A percentile compares a stretch with the other conserved stretches of the same genome.
Conservation (phyloP, 108 stramenopile genomes). For the Skeletonema grethae region DNA sequence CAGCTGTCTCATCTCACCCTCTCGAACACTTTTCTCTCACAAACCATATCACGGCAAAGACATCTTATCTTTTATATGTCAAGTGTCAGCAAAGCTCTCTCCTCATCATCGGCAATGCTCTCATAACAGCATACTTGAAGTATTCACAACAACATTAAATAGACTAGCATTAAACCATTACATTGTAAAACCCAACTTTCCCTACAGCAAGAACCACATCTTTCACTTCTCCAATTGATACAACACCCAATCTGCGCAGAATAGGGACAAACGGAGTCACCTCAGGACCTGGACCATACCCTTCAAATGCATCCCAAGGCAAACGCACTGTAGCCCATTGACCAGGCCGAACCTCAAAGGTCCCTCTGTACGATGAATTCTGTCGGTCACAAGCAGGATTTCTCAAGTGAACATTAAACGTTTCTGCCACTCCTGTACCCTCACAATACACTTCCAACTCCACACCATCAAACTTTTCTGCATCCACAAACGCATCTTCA, state of each 20-base stretch:
- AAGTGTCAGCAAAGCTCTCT: background rate
- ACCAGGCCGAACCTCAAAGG: conserved; percentile 45
- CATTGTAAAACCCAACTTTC: conserved; percentile 60
- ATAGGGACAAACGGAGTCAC: conserved; percentile 49
- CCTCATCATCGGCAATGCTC: background rate
- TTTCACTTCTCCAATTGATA: conserved; percentile 72
- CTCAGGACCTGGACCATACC: conserved; percentile 63
- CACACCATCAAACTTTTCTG: conserved; percentile 65
- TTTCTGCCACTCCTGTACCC: conserved; percentile 44
- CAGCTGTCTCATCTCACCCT: no score
- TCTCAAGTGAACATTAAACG: conserved; percentile 76
- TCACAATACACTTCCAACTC: conserved; percentile 73
- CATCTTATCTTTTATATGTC: no score
- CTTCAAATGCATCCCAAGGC: conserved; percentile 62
- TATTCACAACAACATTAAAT: background rate
- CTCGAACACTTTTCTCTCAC: no score
- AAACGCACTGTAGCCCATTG: conserved; percentile 63
- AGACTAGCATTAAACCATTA: conserved; percentile 20
- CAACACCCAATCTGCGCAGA: conserved; percentile 61
- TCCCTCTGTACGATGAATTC: conserved; percentile 63
- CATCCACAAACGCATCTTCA: conserved; percentile 58
- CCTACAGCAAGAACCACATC: conserved; percentile 61
- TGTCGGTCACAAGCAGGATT: conserved; percentile 58
- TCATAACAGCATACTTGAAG: background rate
- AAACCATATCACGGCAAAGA: no score